Percentiles rank a stretch among this genome's conserved stretches.
These are phyloP conservation scores for Apiospora rasikravindrae DNA, from an alignment of 2,329 filamentous ascomycete species.

Conservation along the genomic window DNA sequence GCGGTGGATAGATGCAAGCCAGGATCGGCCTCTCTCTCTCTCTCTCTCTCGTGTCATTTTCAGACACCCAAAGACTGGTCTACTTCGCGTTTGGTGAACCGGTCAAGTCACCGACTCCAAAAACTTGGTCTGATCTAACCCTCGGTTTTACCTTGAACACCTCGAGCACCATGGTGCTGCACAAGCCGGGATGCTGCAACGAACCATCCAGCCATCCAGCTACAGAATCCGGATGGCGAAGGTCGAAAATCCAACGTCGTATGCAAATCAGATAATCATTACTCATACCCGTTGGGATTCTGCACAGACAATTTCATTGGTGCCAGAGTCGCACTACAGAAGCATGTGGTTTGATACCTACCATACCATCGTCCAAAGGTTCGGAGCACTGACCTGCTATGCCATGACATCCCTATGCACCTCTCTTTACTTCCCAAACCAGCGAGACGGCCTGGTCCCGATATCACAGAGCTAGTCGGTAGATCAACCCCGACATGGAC, in stretches of 20 bases:
- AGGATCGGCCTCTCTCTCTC: not conserved
- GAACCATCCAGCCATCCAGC: not conserved
- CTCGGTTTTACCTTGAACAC: not conserved
- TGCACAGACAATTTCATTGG: not conserved
- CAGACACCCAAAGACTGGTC: not conserved
- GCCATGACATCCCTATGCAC: not conserved
- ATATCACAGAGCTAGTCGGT: not conserved
- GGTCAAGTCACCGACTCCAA: not conserved
- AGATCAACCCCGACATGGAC: not conserved
- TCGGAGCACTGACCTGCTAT: not conserved
- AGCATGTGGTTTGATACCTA: not conserved
- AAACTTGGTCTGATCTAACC: not conserved
- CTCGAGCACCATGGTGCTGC: not conserved
- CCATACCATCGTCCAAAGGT: not conserved
- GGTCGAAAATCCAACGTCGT: not conserved
- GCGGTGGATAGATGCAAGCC: not conserved
- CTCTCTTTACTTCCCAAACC: not conserved
- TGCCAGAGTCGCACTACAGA: not conserved
- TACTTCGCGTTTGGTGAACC: not conserved
- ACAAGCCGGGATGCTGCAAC: slow-evolving; percentile 10
- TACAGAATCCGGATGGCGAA: not conserved
- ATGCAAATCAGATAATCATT: not conserved
- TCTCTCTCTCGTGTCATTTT: no score
- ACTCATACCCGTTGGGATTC: not conserved
- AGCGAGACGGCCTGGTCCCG: not conserved